These are phyloP conservation scores for Citrus sp. DNA, from an alignment of 345 rosid genomes.

Conservation along the genomic window DNA sequence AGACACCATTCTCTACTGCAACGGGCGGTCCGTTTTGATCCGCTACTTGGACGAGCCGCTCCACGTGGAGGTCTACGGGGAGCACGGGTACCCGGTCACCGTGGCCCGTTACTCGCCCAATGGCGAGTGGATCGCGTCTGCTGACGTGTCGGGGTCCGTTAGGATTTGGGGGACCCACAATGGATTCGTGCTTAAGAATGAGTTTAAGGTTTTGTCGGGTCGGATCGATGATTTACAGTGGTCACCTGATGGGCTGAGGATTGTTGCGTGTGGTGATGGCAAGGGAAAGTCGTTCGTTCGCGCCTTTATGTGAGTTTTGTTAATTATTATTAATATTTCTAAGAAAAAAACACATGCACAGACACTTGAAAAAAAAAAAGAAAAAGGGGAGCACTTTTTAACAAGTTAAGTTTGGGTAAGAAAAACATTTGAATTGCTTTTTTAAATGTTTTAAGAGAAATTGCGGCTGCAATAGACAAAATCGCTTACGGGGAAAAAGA, in stretches of 20 bases:
- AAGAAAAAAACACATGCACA: background rate
- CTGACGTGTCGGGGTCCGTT: slow-evolving; percentile 77
- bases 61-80: slow-evolving; percentile 78
- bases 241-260: slow-evolving; percentile 93
- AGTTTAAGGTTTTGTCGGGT: slow-evolving; percentile 85
- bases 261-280: slow-evolving; percentile 93
- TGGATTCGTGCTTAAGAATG: slow-evolving; percentile 85
- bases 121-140: slow-evolving; percentile 99
- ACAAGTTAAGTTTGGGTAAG: too few relatives aligned
- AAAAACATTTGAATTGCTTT: too few relatives aligned
- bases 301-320: slow-evolving; percentile 75
- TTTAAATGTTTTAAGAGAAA: too few relatives aligned
- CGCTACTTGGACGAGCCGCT: slow-evolving; percentile 80
- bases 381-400: too few relatives aligned
- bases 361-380: too few relatives aligned
- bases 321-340: background rate
- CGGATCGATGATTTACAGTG: slow-evolving; percentile 98
- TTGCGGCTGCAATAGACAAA: too few relatives aligned
- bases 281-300: slow-evolving; percentile 97
- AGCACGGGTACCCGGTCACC: slow-evolving; percentile 89
- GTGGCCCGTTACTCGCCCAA: slow-evolving; percentile 96
- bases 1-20: slow-evolving; percentile 71
- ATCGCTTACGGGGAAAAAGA: too few relatives aligned
- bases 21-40: slow-evolving; percentile 82
- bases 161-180: slow-evolving; percentile 88